Evolutionary conservation across 2,329 filamentous ascomycete species (phyloP).

Genomic region (Penicillium sp.): DNA sequence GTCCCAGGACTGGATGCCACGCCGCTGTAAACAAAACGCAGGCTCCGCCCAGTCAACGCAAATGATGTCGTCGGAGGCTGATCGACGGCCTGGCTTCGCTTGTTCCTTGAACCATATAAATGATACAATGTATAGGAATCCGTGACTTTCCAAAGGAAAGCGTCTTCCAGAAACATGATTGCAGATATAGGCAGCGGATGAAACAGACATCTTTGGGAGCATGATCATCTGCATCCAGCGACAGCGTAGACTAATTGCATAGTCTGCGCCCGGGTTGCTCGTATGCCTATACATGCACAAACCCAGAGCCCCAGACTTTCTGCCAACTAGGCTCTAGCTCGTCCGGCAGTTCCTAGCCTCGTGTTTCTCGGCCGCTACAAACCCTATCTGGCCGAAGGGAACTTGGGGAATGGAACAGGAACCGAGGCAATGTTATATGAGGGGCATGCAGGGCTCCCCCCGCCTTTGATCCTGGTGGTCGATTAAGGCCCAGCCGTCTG

Average conservation of each 20-base stretch:
- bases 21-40: neutral
- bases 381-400: neutral
- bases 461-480: constrained; percentile 7
- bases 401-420: neutral
- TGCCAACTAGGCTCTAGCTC: neutral
- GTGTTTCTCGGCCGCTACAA: neutral
- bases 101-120: neutral
- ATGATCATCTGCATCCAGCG: neutral
- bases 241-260: neutral
- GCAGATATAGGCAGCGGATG: neutral
- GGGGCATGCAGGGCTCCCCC: constrained; percentile 14
- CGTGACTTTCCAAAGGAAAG: neutral
- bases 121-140: neutral
- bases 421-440: constrained; percentile 1
- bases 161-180: neutral
- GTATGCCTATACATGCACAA: neutral
- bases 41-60: neutral
- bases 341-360: neutral
- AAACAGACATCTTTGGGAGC: neutral
- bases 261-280: neutral
- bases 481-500: constrained; percentile 4
- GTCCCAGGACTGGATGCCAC: neutral
- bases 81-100: neutral
- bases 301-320: neutral
- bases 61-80: neutral